Conservation (phyloP, 2,329 filamentous ascomycete species). For the Shiraia sp. region DNA sequence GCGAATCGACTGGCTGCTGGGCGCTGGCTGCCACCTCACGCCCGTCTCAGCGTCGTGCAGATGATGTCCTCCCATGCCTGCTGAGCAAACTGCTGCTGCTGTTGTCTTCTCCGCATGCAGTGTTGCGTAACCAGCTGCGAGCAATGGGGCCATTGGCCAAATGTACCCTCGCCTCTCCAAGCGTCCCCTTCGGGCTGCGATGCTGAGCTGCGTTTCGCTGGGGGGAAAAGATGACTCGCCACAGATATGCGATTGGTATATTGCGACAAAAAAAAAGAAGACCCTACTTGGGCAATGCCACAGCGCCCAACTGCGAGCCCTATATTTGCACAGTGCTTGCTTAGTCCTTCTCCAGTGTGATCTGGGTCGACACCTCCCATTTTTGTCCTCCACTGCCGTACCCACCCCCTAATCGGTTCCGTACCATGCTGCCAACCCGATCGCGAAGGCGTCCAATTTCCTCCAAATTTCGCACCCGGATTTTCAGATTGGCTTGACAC, state of each 20-base stretch:
- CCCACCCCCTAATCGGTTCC: conserved; percentile 83
- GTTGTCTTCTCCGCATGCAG: conserved; percentile 5
- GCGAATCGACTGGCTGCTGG: conserved; percentile 29
- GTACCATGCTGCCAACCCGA: conserved; percentile 75
- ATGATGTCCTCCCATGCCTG: conserved; percentile 20
- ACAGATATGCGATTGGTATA: conserved; percentile 21
- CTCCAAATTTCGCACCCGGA: conserved; percentile 68
- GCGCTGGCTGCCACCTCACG: too few relatives aligned
- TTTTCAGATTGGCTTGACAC: conserved; percentile 91
- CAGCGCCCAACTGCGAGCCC: conserved; percentile 15
- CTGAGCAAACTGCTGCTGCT: conserved; percentile 11
- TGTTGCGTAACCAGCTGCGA: conserved; percentile 12
- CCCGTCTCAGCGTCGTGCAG: conserved; percentile 24
- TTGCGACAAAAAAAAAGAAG: conserved; percentile 16
- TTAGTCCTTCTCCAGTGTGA: conserved; percentile 59
- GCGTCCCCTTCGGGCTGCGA: conserved; percentile 28
- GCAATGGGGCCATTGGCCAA: too few relatives aligned
- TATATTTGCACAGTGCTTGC: too few relatives aligned
- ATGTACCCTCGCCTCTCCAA: too few relatives aligned
- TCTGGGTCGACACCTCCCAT: conserved; percentile 93
- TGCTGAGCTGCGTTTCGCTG: conserved; percentile 15
- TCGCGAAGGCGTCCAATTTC: conserved; percentile 73
- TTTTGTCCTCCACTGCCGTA: conserved; percentile 80
- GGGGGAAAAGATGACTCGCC: conserved; percentile 29
- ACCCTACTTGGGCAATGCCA: conserved; percentile 18